Evolutionary conservation across 1,284 basidiomycete species (phyloP).

Genomic region (Tremellales sp.): DNA sequence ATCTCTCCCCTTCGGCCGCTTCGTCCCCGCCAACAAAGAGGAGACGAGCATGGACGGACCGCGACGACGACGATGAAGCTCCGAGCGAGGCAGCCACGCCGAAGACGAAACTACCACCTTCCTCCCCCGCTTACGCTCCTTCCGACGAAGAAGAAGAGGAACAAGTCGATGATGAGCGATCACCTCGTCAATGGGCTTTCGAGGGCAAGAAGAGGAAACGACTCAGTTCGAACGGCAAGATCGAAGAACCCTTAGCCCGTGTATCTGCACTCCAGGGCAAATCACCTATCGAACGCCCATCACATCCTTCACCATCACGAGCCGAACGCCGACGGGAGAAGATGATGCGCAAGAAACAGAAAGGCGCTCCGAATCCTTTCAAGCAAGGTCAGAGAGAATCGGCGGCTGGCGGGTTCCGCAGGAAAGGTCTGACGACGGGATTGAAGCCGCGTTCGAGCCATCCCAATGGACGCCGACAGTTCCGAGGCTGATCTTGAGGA

Average conservation of each 20-base stretch:
- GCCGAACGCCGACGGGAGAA: slow-evolving; percentile 2
- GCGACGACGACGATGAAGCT: slow-evolving; percentile 9
- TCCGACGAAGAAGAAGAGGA: slow-evolving; percentile 51
- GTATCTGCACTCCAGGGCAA: neutral
- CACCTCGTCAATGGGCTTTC: slow-evolving; percentile 6
- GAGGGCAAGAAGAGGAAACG: too few relatives aligned
- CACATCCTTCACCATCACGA: neutral
- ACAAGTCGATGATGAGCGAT: slow-evolving; percentile 3
- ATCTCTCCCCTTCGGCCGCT: neutral
- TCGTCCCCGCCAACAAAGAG: slow-evolving; percentile 3
- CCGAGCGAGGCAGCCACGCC: slow-evolving; percentile 39
- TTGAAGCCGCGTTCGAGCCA: too few relatives aligned
- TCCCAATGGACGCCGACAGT: too few relatives aligned
- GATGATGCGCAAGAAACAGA: slow-evolving; percentile 6
- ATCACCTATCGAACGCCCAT: slow-evolving; percentile 8
- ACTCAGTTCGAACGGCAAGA: too few relatives aligned
- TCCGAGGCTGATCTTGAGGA: too few relatives aligned
- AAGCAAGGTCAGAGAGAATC: slow-evolving; percentile 8
- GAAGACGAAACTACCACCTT: neutral
- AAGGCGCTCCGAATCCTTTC: slow-evolving; percentile 13
- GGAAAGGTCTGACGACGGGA: neutral
- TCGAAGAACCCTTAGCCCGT: slow-evolving; percentile 3
- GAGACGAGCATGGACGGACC: slow-evolving; percentile 43
- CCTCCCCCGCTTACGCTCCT: neutral
- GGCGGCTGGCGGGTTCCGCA: neutral